Conservation (phyloP, 495 filamentous ascomycete genomes). For the Trichoderma erinaceum region DNA sequence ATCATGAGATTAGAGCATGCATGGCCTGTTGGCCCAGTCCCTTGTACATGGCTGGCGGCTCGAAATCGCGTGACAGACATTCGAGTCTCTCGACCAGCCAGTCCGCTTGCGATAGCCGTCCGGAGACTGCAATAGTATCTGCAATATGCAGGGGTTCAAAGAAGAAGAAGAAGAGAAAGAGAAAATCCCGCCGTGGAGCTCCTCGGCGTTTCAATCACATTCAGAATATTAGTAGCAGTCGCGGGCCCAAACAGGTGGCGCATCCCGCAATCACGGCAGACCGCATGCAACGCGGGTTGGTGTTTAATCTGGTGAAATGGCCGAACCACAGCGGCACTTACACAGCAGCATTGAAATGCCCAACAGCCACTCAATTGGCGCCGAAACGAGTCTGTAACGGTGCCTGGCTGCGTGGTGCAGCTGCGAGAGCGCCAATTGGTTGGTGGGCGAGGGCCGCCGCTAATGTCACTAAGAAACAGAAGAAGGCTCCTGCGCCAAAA, state of each 20-base stretch:
- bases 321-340: too few species aligned
- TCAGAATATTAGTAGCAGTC: neutral
- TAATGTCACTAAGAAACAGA: neutral
- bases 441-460: neutral
- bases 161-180: too few species aligned
- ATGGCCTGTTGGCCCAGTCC: neutral
- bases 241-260: neutral
- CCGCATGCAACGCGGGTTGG: neutral
- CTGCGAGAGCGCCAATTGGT: neutral
- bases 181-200: neutral
- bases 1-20: too few species aligned
- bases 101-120: neutral
- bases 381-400: conserved; percentile 3
- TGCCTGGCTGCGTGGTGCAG: neutral
- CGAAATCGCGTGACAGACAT: neutral
- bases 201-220: neutral
- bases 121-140: neutral
- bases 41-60: too few species aligned
- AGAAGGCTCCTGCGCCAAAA: neutral
- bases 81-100: neutral
- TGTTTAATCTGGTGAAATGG: too few species aligned
- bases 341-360: neutral
- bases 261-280: neutral
- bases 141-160: too few species aligned
- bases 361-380: conserved; percentile 7